Conservation (phyloP, 1,284 basidiomycete genomes). For the Apiotrichum siamense region DNA sequence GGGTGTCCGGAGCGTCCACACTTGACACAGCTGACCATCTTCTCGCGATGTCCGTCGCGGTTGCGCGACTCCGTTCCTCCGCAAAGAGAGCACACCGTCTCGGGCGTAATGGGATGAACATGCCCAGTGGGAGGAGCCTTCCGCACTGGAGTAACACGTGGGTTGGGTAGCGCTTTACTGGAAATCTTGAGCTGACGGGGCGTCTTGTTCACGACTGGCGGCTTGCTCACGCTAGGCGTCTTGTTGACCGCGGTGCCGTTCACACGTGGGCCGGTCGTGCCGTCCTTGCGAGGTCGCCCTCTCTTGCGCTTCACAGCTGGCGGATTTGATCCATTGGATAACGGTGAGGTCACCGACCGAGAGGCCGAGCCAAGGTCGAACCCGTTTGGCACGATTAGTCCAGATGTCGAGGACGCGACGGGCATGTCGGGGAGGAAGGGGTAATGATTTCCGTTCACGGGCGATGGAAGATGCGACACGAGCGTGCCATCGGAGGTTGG, state of each 20-base stretch:
- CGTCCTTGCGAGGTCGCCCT: constrained; percentile 8
- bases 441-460: neutral
- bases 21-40: constrained; percentile 34
- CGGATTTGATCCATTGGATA: constrained; percentile 5
- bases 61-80: constrained; percentile 24
- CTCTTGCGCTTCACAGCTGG: constrained; percentile 18
- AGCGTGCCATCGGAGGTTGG: neutral
- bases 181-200: neutral
- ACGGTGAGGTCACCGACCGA: constrained; percentile 3
- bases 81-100: constrained; percentile 33
- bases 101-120: constrained; percentile 2
- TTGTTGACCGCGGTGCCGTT: constrained; percentile 7
- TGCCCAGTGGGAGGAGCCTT: neutral
- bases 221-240: neutral
- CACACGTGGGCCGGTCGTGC: neutral
- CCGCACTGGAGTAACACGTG: neutral
- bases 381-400: constrained; percentile 8
- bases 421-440: neutral
- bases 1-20: constrained; percentile 55
- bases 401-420: constrained; percentile 6
- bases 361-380: constrained; percentile 4
- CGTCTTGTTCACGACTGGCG: neutral
- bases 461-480: neutral
- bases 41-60: constrained; percentile 21
- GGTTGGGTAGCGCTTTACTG: neutral